A percentile compares a stretch with the other conserved stretches of the same genome.
phyloP scores from a whole-genome alignment of 2,329 filamentous ascomycete species.

The Pseudocercospora crystallina region DNA sequence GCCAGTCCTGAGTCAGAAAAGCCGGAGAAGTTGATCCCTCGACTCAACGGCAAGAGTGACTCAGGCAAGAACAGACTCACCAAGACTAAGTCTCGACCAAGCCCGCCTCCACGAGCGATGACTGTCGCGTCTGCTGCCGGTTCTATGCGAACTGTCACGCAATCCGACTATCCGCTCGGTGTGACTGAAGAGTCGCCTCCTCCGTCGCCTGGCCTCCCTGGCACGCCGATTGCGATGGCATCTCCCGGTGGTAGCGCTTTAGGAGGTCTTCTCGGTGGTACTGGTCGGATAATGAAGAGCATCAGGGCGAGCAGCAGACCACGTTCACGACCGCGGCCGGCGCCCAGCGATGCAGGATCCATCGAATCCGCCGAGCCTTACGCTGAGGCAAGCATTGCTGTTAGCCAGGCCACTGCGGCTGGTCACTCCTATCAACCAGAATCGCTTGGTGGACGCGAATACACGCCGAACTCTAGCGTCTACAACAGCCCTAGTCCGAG shows the following conservation, averaged over 20 bases:
- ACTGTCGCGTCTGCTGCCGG: conserved; percentile 43
- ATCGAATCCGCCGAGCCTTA: conserved; percentile 64
- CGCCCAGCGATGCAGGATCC: conserved; percentile 61
- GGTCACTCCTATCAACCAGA: conserved; percentile 58
- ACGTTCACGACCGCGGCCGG: conserved; percentile 50
- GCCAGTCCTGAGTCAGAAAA: conserved; percentile 59
- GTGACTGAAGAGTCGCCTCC: conserved; percentile 37
- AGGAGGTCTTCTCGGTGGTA: conserved; percentile 48
- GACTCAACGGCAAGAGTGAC: conserved; percentile 15
- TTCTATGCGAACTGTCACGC: conserved; percentile 48
- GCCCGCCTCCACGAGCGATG: conserved; percentile 40
- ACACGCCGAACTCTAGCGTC: conserved; percentile 16
- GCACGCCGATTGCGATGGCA: conserved; percentile 46
- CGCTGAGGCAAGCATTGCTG: conserved; percentile 61
- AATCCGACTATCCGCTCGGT: conserved; percentile 36
- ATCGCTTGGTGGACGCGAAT: conserved; percentile 40
- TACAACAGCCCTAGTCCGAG: conserved; percentile 28
- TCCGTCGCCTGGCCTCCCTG: conserved; percentile 45
- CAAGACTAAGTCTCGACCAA: conserved; percentile 27
- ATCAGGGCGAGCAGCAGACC: conserved; percentile 44
- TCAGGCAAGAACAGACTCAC: conserved; percentile 13
- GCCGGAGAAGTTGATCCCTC: conserved; percentile 11
- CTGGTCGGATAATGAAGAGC: conserved; percentile 48
- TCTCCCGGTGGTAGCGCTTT: conserved; percentile 43
- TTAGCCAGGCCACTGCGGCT: conserved; percentile 62